These are phyloP conservation scores for Malbranchea zuffiana DNA, from an alignment of 2,329 filamentous ascomycete species.

Conservation along the genomic window DNA sequence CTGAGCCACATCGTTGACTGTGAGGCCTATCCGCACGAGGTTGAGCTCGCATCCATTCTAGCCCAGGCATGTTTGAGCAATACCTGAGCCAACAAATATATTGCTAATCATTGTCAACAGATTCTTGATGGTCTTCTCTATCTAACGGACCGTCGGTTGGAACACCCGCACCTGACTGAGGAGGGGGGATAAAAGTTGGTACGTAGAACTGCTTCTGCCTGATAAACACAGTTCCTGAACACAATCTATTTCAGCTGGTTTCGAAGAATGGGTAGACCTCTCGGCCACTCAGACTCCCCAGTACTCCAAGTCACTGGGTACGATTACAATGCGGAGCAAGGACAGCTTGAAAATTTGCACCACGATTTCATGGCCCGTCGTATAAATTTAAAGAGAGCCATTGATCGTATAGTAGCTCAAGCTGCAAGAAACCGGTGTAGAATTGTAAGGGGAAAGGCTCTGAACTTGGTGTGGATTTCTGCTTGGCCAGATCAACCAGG, in stretches of 20 bases:
- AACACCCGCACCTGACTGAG: constrained; percentile 17
- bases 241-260: constrained; percentile 11
- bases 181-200: constrained; percentile 23
- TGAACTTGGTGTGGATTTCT: too few species aligned
- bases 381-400: too few species aligned
- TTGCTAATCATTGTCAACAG: constrained; percentile 13
- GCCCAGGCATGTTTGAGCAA: constrained; percentile 14
- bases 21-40: constrained; percentile 15
- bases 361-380: too few species aligned
- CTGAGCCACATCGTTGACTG: too few species aligned
- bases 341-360: too few species aligned
- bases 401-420: too few species aligned
- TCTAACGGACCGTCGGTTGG: constrained; percentile 13
- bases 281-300: constrained; percentile 9
- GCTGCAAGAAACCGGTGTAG: too few species aligned
- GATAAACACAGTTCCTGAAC: constrained; percentile 8
- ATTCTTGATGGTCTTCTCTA: constrained; percentile 18
- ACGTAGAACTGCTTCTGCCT: neutral
- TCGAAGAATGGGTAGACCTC: constrained; percentile 14
- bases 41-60: constrained; percentile 17
- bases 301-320: constrained; percentile 18
- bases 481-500: too few species aligned
- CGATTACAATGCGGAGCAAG: constrained; percentile 25
- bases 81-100: constrained; percentile 1
- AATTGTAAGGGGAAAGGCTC: too few species aligned